These are phyloP conservation scores for Pelargonium cotyledonis DNA, from an alignment of 441 rosid genomes.

Conservation along the genomic window DNA sequence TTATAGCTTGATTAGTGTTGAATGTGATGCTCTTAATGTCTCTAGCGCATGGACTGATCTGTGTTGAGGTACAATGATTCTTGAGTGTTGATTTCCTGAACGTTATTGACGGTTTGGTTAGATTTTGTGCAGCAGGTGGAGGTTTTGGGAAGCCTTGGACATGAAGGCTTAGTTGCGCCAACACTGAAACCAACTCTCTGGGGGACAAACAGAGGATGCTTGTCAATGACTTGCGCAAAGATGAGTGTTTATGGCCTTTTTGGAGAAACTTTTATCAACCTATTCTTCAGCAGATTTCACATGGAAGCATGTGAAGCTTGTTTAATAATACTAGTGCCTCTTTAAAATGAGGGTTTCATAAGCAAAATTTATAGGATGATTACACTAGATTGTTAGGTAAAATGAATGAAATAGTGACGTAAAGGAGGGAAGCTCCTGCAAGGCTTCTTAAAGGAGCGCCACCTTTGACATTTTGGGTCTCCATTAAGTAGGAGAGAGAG, in stretches of 20 bases:
- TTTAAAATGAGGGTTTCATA: too few species aligned
- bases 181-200: background rate
- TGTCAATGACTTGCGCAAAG: background rate
- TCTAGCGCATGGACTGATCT: background rate
- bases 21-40: background rate
- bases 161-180: constrained; percentile 2
- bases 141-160: background rate
- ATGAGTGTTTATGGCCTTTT: background rate
- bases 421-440: too few species aligned
- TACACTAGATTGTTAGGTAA: too few species aligned
- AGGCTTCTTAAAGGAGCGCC: too few species aligned
- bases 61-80: background rate
- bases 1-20: background rate
- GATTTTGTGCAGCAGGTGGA: constrained; percentile 1
- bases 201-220: background rate
- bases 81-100: background rate
- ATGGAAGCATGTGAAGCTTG: too few species aligned
- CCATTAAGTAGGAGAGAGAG: too few species aligned
- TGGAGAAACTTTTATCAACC: background rate
- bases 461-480: too few species aligned
- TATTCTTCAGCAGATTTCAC: background rate
- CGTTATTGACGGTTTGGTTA: background rate
- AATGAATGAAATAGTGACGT: too few species aligned
- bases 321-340: too few species aligned
- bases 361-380: too few species aligned